Evolutionary conservation across 352 stramenopile species (phyloP), one percentile per base, ranked within the genome.

Genomic region (Phytophthora hibernalis): DNA sequence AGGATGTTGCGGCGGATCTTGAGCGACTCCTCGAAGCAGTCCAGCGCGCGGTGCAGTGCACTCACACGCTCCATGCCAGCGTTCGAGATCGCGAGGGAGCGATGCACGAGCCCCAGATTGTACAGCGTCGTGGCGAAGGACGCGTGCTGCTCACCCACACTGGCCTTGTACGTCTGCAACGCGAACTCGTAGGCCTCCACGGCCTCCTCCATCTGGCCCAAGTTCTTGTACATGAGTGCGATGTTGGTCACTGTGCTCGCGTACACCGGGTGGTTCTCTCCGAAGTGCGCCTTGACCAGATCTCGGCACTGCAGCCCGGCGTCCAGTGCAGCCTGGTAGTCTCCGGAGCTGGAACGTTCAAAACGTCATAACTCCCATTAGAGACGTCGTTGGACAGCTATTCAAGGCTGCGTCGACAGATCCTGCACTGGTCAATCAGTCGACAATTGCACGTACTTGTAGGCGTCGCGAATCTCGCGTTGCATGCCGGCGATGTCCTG

Each of bases 221-320:
- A 35, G 65, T 90, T 93, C 76, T 95, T 95, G 74, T 95, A 89
- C 85, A 95, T 94, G 50, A 95, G 83, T 21, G 87, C 87, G 42
- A 95, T 92, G 66, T 95, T 94, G 56, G 85, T 93, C 53, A 95
- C 82, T 38, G 87, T 94, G 54, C 87, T 94, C 10, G 87, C 87
- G 40, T 89, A 95, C 21, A 95, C 87, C 0, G 87, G 84, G 49
- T 95, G 87, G 30, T 74, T 76, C 61, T 92, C 81, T 45, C 87
- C 87, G 50, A 95, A 93, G 60, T 95, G 87, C 38, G 68, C 52
- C 63, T 89, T 77, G 35, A 93, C 84, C 47, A 83, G 42, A 48
- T 95, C 87, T 48, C 87, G 85, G 42, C 87, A 95, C 59, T 89
- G 50, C 35, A 91, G 49, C 1, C 82, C 85, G 26, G 80, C 72